Base-by-base conservation (phyloP, 805 yeast species). In the Zygoascus flipseniorum region DNA sequence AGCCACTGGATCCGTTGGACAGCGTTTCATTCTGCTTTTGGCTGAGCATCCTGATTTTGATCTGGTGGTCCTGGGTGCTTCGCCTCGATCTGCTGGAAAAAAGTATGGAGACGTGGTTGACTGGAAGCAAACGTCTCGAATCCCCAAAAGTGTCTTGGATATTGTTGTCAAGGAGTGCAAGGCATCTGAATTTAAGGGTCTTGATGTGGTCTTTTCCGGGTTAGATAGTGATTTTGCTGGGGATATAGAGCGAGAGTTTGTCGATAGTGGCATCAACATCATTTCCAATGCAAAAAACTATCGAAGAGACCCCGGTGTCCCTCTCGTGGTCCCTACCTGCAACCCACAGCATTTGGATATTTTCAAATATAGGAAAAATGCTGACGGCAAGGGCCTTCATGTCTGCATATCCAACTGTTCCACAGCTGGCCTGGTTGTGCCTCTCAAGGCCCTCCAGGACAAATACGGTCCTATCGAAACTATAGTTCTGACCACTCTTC, bases 1-100 rank as follows among this genome's bases (percentile, higher is more conserved):
- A 50, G 98, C 98, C 60, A 92, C 99, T 11, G 99, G 99, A 51
- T 83, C 95, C 44, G 99, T 93, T 41, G 99, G 99, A 54, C 99
- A 93, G 72, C 80, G 98, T 62, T 93, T 93, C 68, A 90, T 93
- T 56, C 75, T 92, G 48, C 75, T 93, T 48, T 76, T 93, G 58
- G 79, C 89, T 2, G 73, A 86, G 57, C 97, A 93, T 68, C 98
- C 98, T 26, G 88, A 88, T 56, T 89, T 93, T 64, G 89, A 89
- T 69, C 72, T 93, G 46, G 76, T 79, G 54, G 93, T 82, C 8
- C 74, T 93, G 52, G 99, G 99, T 61, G 99, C 99, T 3, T 88
- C 97, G 19, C 65, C 88, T 18, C 81, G 98, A 67, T 89, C 97
- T 26, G 97, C 98, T 18, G 98, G 98, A 48, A 88, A 86, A 69